These are phyloP conservation scores for Ophiostoma sp. DNA, from an alignment of 2,329 filamentous ascomycete species.

Conservation along the genomic window DNA sequence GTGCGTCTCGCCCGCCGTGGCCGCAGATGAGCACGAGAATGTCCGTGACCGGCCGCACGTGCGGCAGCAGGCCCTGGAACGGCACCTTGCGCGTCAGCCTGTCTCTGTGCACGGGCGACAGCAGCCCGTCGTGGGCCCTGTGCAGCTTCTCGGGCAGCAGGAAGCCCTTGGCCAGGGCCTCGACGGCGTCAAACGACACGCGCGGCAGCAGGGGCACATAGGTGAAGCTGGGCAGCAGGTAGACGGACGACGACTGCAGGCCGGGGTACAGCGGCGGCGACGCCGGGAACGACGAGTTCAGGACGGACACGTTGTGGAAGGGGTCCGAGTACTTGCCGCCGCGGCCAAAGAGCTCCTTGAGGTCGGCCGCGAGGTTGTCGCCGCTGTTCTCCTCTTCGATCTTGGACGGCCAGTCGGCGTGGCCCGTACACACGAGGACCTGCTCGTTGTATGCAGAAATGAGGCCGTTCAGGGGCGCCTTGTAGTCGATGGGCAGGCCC, in stretches of 20 bases:
- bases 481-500: conserved; percentile 68
- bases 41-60: conserved; percentile 55
- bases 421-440: conserved; percentile 75
- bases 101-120: conserved; percentile 55
- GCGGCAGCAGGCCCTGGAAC: conserved; percentile 48
- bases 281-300: conserved; percentile 67
- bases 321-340: conserved; percentile 57
- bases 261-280: conserved; percentile 47
- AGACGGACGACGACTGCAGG: conserved; percentile 57
- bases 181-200: conserved; percentile 50
- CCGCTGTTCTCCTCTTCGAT: conserved; percentile 75
- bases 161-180: conserved; percentile 59
- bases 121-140: conserved; percentile 49
- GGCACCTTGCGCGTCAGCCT: conserved; percentile 47
- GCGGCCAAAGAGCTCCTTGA: conserved; percentile 65
- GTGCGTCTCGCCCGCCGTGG: conserved; percentile 72
- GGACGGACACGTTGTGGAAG: conserved; percentile 72
- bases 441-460: conserved; percentile 78
- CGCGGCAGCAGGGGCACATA: conserved; percentile 69
- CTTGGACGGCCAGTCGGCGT: conserved; percentile 71
- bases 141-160: conserved; percentile 61
- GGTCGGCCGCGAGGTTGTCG: conserved; percentile 61
- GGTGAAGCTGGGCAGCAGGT: conserved; percentile 78
- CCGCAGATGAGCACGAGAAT: conserved; percentile 82
- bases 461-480: conserved; percentile 64